A percentile compares a stretch with the other conserved stretches of the same genome.
These are phyloP conservation scores for Paraleonurus japonicus DNA, from an alignment of 257 asterid genomes.

Conservation along the genomic window DNA sequence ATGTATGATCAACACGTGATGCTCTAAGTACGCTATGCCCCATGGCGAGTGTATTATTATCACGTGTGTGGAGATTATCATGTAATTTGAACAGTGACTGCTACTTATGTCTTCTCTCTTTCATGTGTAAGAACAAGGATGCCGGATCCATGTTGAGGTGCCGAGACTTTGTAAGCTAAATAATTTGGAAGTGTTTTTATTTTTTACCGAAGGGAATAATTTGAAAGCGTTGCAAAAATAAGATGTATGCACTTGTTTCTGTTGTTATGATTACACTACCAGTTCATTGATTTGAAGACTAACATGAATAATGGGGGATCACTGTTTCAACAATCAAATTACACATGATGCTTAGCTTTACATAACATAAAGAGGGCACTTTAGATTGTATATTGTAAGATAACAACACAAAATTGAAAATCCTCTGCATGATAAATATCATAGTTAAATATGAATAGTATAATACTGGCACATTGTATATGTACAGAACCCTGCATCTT, in stretches of 20 bases:
- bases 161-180: not conserved
- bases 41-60: slow-evolving; percentile 11
- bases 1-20: slow-evolving; percentile 22
- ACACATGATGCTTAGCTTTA: no score
- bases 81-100: not conserved
- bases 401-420: not conserved
- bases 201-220: not conserved
- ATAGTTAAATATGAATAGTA: not conserved
- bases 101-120: not conserved
- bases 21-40: not conserved
- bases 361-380: not conserved
- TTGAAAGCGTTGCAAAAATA: not conserved
- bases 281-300: not conserved
- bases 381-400: not conserved
- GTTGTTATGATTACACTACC: not conserved
- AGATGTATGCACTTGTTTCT: not conserved
- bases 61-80: not conserved
- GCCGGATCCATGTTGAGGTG: not conserved
- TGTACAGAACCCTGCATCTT: slow-evolving; percentile 17
- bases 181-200: not conserved
- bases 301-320: not conserved
- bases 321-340: not conserved
- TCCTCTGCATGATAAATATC: not conserved
- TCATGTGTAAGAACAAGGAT: not conserved
- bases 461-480: slow-evolving; percentile 11